A percentile compares a stretch with the other conserved stretches of the same genome.
Evolutionary conservation across 2,329 filamentous ascomycete genomes (phyloP).

Genomic region (Penicillium sp.): DNA sequence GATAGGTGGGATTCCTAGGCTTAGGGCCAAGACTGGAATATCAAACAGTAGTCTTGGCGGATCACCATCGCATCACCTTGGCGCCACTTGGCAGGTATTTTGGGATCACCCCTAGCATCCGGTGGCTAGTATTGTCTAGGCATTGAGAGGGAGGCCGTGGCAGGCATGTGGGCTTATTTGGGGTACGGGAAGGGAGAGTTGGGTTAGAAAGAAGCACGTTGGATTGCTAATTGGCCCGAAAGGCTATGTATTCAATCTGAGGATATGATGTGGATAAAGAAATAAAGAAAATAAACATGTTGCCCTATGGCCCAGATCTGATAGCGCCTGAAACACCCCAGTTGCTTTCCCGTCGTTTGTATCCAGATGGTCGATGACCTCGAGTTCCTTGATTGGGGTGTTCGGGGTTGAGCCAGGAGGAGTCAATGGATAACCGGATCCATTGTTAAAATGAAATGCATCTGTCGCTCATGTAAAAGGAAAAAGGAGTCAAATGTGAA

Average conservation of each 20-base stretch:
- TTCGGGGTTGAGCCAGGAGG: slow-evolving; percentile 5
- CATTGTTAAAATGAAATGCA: slow-evolving; percentile 11
- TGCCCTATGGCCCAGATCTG: slow-evolving; percentile 8
- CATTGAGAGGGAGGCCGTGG: slow-evolving; percentile 9
- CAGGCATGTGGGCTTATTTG: not conserved
- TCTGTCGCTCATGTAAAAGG: slow-evolving; percentile 15
- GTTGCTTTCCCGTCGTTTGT: slow-evolving; percentile 10
- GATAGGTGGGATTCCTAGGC: slow-evolving; percentile 13
- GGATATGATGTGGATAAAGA: not conserved
- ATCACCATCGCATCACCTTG: slow-evolving; percentile 23
- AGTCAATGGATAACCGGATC: slow-evolving; percentile 8
- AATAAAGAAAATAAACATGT: slow-evolving; percentile 2
- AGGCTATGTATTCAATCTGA: slow-evolving; percentile 4
- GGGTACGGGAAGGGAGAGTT: not conserved
- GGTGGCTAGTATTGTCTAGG: slow-evolving; percentile 13
- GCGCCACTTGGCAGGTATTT: slow-evolving; percentile 23
- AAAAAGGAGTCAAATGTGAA: not conserved
- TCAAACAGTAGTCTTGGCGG: slow-evolving; percentile 26
- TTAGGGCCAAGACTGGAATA: slow-evolving; percentile 22
- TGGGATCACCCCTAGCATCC: slow-evolving; percentile 17
- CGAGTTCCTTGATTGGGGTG: not conserved
- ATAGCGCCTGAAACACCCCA: slow-evolving; percentile 19
- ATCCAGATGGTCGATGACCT: not conserved
- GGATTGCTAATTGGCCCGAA: slow-evolving; percentile 10
- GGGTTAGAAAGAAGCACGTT: not conserved